Evolutionary conservation across 257 asterid genomes (phyloP), one percentile per base, ranked within the genome.

Genomic region (Solanum microdontum): DNA sequence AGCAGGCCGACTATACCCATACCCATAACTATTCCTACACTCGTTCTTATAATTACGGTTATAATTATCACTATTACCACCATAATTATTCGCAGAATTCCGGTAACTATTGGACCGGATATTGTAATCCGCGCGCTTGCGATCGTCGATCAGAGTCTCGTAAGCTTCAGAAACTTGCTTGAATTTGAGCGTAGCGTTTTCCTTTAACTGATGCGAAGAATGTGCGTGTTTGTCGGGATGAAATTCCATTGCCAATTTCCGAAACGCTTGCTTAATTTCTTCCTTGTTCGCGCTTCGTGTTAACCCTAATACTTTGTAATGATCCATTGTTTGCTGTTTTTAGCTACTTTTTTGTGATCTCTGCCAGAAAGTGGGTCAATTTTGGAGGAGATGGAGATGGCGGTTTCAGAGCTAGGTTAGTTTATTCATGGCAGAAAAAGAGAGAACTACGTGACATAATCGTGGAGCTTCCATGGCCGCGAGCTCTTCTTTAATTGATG

Each of bases 211-310:
- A 37, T 92, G 87, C 69, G 99, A 89, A 2, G 99, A 96, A 30
- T 92, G 94, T 12, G 94, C 93, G 89, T 96, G 98, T 74, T 95
- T 96, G 89, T 96, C 99, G 3, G 99, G 99, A 87, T 96, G 99
- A 33, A 93, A 96, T 90, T 96, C 93, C 95, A 96, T 92, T 28
- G 98, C 98, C 84, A 95, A 87, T 76, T 91, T 90, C n/a, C 98
- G 91, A 85, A 94, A 96, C 7, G 98, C 98, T 87, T 90, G 93
- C 88, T 96, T 96, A 9, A 96, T 96, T 89, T 95, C 98, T 48
- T 95, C 99, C 90, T 96, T 96, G 94, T 89, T 94, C 14, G 99
- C 96, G 62, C 87, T 90, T 86, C 88, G 93, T 10, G 88, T 83
- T 21, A 96, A 82, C 39, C 98, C 99, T 84, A 96, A 90, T 5